A percentile compares a stretch with the other conserved stretches of the same genome.
These are phyloP conservation scores for Beauveria sp. DNA, from an alignment of 2,329 filamentous ascomycete species.

Conservation along the genomic window DNA sequence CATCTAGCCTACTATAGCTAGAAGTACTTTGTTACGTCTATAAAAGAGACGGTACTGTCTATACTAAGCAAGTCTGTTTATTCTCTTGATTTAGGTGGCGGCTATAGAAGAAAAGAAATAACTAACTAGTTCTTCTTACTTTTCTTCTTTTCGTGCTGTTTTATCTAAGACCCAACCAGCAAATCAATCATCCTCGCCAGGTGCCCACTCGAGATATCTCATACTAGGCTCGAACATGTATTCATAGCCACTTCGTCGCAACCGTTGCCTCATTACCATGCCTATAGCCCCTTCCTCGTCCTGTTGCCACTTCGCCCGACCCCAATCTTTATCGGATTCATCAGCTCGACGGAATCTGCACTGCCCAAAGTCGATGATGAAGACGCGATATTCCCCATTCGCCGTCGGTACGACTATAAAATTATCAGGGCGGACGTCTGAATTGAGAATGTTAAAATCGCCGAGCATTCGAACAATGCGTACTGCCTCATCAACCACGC, in stretches of 20 bases:
- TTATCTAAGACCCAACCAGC: too few relatives aligned
- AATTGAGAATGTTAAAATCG: conserved; percentile 19
- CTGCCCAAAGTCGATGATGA: conserved; percentile 21
- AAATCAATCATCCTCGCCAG: conserved; percentile 3
- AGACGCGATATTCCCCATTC: conserved; percentile 11
- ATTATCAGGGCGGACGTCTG: conserved; percentile 17
- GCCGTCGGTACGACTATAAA: conserved; percentile 15
- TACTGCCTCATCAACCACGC: conserved; percentile 17
- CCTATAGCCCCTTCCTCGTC: conserved; percentile 19
- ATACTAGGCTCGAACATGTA: conserved; percentile 5
- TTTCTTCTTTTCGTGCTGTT: too few relatives aligned
- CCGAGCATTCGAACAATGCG: conserved; percentile 15
- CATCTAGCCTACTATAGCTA: too few relatives aligned
- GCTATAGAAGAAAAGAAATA: too few relatives aligned
- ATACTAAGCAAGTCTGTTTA: too few relatives aligned
- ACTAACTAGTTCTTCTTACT: too few relatives aligned
- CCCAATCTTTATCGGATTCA: conserved; percentile 18
- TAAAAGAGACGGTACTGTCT: too few relatives aligned
- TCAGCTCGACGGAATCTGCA: conserved; percentile 14
- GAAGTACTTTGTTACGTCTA: too few relatives aligned
- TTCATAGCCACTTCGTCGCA: conserved; percentile 14
- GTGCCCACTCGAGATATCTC: conserved; percentile 13
- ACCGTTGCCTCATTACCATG: conserved; percentile 11
- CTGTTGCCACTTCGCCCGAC: conserved; percentile 13
- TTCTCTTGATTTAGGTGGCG: too few relatives aligned